Base-by-base conservation (phyloP, 1,139 yeast genomes). In the Meyerozyma elateridarum region DNA sequence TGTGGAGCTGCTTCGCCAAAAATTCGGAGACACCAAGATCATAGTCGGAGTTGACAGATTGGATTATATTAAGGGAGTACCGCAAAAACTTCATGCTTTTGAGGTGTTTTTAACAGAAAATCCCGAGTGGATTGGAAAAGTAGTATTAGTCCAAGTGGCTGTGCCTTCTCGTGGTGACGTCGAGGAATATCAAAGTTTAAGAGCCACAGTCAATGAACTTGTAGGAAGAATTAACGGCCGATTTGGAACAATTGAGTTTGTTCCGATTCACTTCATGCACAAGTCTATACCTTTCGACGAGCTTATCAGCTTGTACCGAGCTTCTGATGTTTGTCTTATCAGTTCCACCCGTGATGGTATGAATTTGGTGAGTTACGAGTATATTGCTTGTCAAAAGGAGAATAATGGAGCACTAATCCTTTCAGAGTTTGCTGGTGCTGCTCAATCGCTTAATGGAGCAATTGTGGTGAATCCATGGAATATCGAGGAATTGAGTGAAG, bases 381-480 rank as follows among this genome's bases (percentile, higher is more conserved):
- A 91, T 58, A 87, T 93, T 50, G 96, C 98, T 1, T 89, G 97
- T 52, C 99, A 91, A 57, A 76, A 84, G 45, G 80, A 80, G 31
- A 79, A 79, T 38, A 82, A 87, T 42, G 99, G 99, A 6, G 78
- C 87, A 3, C 68, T 91, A 45, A 83, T 91, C 31, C 61, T 91
- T 39, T 81, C 94, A 29, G 99, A 91, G 59, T 91, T 91, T 62
- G 94, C 98, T 0, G 99, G 99, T 30, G 98, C 98, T n/a, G 97
- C 98, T 1, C 99, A 91, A 60, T 82, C 94, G 1, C 66, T 91
- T 41, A 91, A 91, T 52, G 98, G 99, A 16, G 88, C 96, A 1
- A 58, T 91, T 15, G 79, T 91, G 39, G 95, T 91, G 20, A 91
- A 91, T 52, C 99, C 99, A 3, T 91, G 99, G 99, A 91, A 89